Percentiles rank a stretch among this genome's conserved stretches.
These are phyloP conservation scores for Arabis hirsuta DNA, from an alignment of 345 rosid species.

Conservation along the genomic window DNA sequence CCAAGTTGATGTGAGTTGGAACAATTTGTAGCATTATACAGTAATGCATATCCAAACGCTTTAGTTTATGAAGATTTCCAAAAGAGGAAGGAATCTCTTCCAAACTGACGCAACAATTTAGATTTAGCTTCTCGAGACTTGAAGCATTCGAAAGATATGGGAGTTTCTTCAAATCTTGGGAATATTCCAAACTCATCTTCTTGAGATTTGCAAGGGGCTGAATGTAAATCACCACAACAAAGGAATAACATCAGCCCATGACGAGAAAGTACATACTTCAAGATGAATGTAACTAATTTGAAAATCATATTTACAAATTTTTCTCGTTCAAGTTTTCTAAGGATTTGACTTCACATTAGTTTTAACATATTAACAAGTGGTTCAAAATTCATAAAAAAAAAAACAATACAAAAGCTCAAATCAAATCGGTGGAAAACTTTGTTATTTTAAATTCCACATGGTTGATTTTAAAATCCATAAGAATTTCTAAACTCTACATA, in stretches of 20 bases:
- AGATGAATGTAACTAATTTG: background rate
- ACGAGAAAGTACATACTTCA: background rate
- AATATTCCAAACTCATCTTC: conserved; percentile 12
- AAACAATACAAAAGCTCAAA: too few species aligned
- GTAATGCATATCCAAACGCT: background rate
- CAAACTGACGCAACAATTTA: conserved; percentile 36
- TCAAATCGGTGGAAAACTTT: too few species aligned
- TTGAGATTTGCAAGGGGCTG: conserved; percentile 36
- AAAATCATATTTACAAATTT: too few species aligned
- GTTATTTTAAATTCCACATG: too few species aligned
- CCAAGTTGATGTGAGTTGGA: conserved; percentile 12
- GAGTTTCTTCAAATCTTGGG: conserved; percentile 17
- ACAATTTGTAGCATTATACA: conserved; percentile 4
- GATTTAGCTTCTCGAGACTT: conserved; percentile 19
- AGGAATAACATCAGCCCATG: background rate
- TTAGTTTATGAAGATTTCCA: conserved; percentile 24
- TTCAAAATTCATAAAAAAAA: too few species aligned
- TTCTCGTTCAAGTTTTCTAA: too few species aligned
- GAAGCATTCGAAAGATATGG: conserved; percentile 40
- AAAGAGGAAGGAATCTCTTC: conserved; percentile 28
- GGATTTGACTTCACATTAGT: too few species aligned
- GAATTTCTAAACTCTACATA: background rate
- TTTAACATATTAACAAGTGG: too few species aligned
- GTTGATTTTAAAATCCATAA: too few species aligned
- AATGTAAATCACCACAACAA: background rate